Conservation (phyloP, 116 monocot genomes). For the Zostera marina region DNA sequence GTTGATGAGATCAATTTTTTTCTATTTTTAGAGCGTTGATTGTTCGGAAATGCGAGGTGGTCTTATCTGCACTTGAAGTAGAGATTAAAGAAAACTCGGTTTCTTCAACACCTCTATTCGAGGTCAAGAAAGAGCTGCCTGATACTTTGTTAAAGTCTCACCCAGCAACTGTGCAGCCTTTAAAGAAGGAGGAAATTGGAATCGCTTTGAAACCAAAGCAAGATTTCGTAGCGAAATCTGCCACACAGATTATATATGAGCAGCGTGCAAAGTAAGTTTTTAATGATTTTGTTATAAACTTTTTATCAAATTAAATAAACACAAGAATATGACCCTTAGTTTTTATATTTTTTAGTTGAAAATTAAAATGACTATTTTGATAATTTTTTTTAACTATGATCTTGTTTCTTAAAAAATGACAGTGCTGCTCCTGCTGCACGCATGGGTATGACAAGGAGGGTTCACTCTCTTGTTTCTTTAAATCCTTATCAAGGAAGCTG, state of each 20-base stretch:
- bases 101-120: not conserved
- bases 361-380: too few species aligned
- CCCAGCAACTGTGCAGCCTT: conserved; percentile 23
- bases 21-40: conserved; percentile 66
- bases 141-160: conserved; percentile 42
- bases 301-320: too few species aligned
- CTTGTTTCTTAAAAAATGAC: not conserved
- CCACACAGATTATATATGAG: conserved; percentile 70
- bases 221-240: conserved; percentile 52
- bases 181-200: conserved; percentile 9
- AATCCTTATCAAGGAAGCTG: conserved; percentile 96
- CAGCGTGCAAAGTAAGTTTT: conserved; percentile 60
- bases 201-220: conserved; percentile 61
- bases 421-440: conserved; percentile 88
- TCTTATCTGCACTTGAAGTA: conserved; percentile 39
- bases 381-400: not conserved
- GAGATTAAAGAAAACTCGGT: conserved; percentile 39
- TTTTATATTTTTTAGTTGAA: not conserved
- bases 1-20: not conserved
- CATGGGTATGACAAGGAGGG: conserved; percentile 88
- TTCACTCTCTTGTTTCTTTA: conserved; percentile 83
- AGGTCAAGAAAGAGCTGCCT: conserved; percentile 4
- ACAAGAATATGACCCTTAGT: too few species aligned
- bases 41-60: conserved; percentile 68
- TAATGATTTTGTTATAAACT: not conserved